These are phyloP conservation scores for Diplodia seriata DNA, from an alignment of 2,329 filamentous ascomycete species.

Conservation along the genomic window DNA sequence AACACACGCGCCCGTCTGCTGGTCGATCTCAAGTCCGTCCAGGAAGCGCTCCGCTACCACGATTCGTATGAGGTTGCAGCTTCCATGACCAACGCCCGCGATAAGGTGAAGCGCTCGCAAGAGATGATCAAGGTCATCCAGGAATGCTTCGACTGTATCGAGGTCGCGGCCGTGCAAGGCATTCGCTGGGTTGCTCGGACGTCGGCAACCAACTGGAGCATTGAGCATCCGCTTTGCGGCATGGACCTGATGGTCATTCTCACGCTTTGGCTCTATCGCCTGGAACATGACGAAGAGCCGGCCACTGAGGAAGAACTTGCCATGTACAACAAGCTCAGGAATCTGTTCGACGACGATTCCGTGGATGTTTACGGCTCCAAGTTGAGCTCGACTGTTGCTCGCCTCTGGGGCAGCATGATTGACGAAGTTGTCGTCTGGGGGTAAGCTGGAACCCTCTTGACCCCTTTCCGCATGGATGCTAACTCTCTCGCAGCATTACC, in stretches of 20 bases:
- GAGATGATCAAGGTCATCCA: slow-evolving; percentile 99
- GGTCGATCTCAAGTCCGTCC: slow-evolving; percentile 93
- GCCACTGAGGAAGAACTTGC: slow-evolving; percentile 81
- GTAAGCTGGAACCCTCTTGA: slow-evolving; percentile 74
- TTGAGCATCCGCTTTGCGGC: slow-evolving; percentile 95
- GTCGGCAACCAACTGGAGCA: slow-evolving; percentile 97
- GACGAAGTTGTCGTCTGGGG: slow-evolving; percentile 99
- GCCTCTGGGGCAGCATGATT: slow-evolving; percentile 96
- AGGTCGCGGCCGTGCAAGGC: slow-evolving; percentile 91
- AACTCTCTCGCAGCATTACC: slow-evolving; percentile 71
- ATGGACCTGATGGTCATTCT: slow-evolving; percentile 98
- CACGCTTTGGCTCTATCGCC: slow-evolving; percentile 96
- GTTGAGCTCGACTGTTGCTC: slow-evolving; percentile 92
- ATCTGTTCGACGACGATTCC: slow-evolving; percentile 88
- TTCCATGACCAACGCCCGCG: slow-evolving; percentile 92
- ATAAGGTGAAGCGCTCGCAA: slow-evolving; percentile 90
- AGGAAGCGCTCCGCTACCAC: slow-evolving; percentile 95
- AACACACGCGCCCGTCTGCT: slow-evolving; percentile 91
- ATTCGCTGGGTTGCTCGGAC: slow-evolving; percentile 98
- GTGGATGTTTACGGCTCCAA: slow-evolving; percentile 82
- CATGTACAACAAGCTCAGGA: slow-evolving; percentile 93
- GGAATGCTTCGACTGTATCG: slow-evolving; percentile 96
- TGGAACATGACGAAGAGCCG: slow-evolving; percentile 97
- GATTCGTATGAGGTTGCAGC: slow-evolving; percentile 96
- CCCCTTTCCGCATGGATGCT: slow-evolving; percentile 45